phyloP scores from a whole-genome alignment of 176 grass and related monocot species.

The Aegilops umbellulata region DNA sequence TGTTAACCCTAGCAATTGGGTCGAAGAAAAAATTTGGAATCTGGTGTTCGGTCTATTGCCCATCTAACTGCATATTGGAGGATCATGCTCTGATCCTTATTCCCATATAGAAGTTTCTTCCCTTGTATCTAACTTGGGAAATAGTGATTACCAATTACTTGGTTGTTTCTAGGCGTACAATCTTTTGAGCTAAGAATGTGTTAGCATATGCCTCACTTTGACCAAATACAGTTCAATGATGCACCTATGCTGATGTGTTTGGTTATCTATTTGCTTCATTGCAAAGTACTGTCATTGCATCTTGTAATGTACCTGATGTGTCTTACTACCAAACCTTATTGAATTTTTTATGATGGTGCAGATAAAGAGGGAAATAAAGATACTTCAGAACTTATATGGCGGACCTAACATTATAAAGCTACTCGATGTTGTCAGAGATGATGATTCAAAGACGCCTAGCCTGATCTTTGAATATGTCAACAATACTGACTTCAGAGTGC shows the following conservation, averaged over 20 bases:
- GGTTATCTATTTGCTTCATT: background rate
- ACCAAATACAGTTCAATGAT: background rate
- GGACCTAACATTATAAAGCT: conserved; percentile 88
- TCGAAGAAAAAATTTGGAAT: background rate
- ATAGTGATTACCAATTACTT: background rate
- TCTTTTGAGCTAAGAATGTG: background rate
- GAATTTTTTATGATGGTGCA: conserved; percentile 33
- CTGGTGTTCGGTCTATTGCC: background rate
- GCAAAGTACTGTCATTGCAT: background rate
- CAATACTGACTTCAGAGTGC: conserved; percentile 94
- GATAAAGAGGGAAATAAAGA: conserved; percentile 99
- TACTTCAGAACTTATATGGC: conserved; percentile 97
- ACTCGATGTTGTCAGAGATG: conserved; percentile 92
- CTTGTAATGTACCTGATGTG: background rate
- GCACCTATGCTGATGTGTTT: background rate
- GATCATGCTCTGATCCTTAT: background rate
- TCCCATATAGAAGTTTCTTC: background rate
- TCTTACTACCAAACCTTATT: background rate
- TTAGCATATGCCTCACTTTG: background rate
- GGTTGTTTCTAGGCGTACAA: background rate
- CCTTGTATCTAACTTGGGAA: background rate
- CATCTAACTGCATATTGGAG: background rate
- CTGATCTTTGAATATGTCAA: conserved; percentile 95
- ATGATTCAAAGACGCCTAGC: conserved; percentile 91
- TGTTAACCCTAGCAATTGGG: background rate